Evolutionary conservation across 768 basidiomycete genomes (phyloP).

Genomic region (Paxillus ammoniavirescens): DNA sequence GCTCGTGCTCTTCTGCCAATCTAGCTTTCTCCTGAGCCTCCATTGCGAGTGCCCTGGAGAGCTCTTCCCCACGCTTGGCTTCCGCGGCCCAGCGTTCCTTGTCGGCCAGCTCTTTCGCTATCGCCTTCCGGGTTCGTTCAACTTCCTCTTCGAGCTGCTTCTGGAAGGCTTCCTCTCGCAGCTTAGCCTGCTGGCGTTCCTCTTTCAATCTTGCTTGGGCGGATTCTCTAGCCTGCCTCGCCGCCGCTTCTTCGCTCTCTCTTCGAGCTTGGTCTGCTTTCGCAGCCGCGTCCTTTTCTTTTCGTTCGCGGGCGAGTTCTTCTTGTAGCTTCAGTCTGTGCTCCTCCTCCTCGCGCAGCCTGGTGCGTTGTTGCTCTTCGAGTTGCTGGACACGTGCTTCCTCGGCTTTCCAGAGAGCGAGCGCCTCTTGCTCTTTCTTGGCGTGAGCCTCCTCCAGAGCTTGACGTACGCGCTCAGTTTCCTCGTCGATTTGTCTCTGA

Average conservation of each 20-base stretch:
- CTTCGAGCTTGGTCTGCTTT: conserved; percentile 16
- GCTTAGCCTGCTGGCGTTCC: conserved; percentile 23
- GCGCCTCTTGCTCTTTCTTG: conserved; percentile 24
- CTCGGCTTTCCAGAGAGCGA: conserved; percentile 18
- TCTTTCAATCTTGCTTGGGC: conserved; percentile 23
- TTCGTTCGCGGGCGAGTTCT: conserved; percentile 24
- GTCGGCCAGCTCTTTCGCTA: conserved; percentile 20
- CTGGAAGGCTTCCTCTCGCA: conserved; percentile 23
- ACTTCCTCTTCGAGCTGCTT: conserved; percentile 29
- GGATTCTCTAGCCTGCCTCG: conserved; percentile 18
- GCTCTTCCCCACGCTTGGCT: conserved; percentile 29
- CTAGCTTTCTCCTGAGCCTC: conserved; percentile 32
- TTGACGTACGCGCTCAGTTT: conserved; percentile 25
- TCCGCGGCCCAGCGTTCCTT: conserved; percentile 23
- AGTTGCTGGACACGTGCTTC: conserved; percentile 24
- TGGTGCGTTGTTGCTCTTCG: conserved; percentile 28
- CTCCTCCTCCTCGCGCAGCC: conserved; percentile 29
- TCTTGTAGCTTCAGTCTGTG: conserved; percentile 24
- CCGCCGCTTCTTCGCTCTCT: conserved; percentile 21
- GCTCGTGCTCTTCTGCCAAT: conserved; percentile 29
- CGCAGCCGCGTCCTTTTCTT: conserved; percentile 12
- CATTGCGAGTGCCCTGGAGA: conserved; percentile 20
- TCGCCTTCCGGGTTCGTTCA: conserved; percentile 17
- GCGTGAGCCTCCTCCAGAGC: conserved; percentile 24
- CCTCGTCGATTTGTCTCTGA: conserved; percentile 22